A percentile compares a stretch with the other conserved stretches of the same genome.
These are phyloP conservation scores for Lipomyces kockii DNA, from an alignment of 805 yeast genomes.

Conservation along the genomic window DNA sequence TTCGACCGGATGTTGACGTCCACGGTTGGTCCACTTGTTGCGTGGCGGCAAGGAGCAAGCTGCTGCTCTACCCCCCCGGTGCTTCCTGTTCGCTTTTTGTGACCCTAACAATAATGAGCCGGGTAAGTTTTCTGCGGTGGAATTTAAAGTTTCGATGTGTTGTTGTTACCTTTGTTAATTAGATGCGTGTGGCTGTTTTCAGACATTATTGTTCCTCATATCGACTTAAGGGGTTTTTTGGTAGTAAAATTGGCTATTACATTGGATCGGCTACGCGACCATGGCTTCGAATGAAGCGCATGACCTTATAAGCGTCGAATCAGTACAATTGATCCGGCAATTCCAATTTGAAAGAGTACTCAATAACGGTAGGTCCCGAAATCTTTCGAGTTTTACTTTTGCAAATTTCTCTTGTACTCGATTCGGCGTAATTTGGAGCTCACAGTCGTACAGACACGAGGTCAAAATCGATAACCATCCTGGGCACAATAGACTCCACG, in stretches of 20 bases:
- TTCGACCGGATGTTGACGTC: background rate
- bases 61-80: too few relatives aligned
- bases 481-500: slow-evolving; percentile 66
- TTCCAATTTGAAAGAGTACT: slow-evolving; percentile 19
- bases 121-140: background rate
- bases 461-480: slow-evolving; percentile 64
- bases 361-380: slow-evolving; percentile 13
- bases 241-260: too few relatives aligned
- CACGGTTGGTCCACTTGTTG: background rate
- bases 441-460: slow-evolving; percentile 55
- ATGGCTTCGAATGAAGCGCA: background rate
- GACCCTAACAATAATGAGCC: background rate
- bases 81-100: background rate
- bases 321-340: slow-evolving; percentile 7
- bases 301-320: background rate
- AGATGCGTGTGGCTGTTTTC: too few relatives aligned
- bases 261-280: too few relatives aligned
- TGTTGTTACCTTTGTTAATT: background rate
- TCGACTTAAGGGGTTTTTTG: too few relatives aligned
- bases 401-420: too few relatives aligned
- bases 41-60: background rate
- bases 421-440: too few relatives aligned
- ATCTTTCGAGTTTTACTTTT: too few relatives aligned
- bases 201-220: too few relatives aligned
- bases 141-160: background rate